phyloP scores from a whole-genome alignment of 2,329 filamentous ascomycete genomes.

The Alternaria burnsii region DNA sequence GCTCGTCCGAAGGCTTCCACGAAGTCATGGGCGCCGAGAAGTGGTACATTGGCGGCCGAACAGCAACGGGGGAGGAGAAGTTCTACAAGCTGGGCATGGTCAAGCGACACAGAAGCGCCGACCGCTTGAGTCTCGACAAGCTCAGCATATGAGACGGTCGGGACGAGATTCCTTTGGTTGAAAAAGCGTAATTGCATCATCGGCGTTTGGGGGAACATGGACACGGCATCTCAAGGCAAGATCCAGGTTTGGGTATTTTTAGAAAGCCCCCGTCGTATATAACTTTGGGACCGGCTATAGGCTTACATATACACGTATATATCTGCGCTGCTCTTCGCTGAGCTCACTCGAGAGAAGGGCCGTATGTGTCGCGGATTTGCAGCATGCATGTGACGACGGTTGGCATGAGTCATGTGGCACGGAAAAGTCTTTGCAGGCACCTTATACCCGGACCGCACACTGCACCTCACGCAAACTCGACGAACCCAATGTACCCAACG shows the following conservation, averaged over 20 bases:
- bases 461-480: background rate
- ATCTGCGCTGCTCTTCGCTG: conserved; percentile 17
- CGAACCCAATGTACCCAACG: background rate
- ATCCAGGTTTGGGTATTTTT: conserved; percentile 12
- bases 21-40: conserved; percentile 77
- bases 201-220: conserved; percentile 35
- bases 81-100: conserved; percentile 85
- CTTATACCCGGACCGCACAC: background rate
- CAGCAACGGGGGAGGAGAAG: conserved; percentile 77
- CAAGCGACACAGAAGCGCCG: conserved; percentile 74
- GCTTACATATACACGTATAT: conserved; percentile 16
- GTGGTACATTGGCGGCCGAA: conserved; percentile 83
- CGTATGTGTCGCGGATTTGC: background rate
- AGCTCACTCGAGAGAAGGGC: conserved; percentile 11
- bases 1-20: conserved; percentile 77
- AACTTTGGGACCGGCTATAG: conserved; percentile 4
- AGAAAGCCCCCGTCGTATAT: conserved; percentile 9
- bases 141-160: conserved; percentile 69
- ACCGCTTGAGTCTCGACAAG: conserved; percentile 77
- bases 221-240: conserved; percentile 14
- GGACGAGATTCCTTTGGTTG: background rate
- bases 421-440: background rate
- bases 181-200: conserved; percentile 34
- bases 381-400: conserved; percentile 16
- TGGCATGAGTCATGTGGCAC: conserved; percentile 15